Conservation (phyloP, 1,139 yeast genomes). For the Yamadazyma membranifaciens region DNA sequence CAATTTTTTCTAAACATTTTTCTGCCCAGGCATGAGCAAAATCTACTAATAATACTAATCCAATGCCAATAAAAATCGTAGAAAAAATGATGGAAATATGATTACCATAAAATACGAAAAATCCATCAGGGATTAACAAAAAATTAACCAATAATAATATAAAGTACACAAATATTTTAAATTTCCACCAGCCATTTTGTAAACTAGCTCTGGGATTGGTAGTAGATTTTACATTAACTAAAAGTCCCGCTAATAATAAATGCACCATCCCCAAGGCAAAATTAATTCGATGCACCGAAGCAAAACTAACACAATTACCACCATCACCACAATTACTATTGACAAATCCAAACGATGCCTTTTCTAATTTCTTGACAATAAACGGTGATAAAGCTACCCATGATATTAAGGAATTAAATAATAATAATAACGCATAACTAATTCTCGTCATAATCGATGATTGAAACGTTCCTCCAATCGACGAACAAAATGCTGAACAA, state of each 20-base stretch:
- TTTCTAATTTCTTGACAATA: constrained; percentile 72
- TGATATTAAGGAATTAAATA: constrained; percentile 76
- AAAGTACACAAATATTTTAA: constrained; percentile 66
- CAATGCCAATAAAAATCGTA: constrained; percentile 82
- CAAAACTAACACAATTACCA: constrained; percentile 86
- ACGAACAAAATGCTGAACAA: constrained; percentile 63
- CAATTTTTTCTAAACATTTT: constrained; percentile 87
- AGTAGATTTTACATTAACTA: constrained; percentile 76
- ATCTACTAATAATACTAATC: constrained; percentile 86
- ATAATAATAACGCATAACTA: constrained; percentile 76
- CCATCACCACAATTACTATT: constrained; percentile 64
- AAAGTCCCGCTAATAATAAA: constrained; percentile 61
- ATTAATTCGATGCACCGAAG: constrained; percentile 87
- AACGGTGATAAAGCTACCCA: constrained; percentile 91
- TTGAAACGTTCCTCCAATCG: constrained; percentile 60
- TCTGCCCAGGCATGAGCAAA: constrained; percentile 99
- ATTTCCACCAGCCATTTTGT: constrained; percentile 91
- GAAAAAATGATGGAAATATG: constrained; percentile 84
- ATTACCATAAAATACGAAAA: constrained; percentile 89
- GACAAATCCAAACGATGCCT: constrained; percentile 67
- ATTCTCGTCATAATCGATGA: constrained; percentile 72
- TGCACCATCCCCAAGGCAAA: constrained; percentile 86
- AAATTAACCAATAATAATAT: constrained; percentile 61
- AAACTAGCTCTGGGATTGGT: constrained; percentile 75
- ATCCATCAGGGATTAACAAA: constrained; percentile 74